Percentiles rank a stretch among this genome's conserved stretches.
These are phyloP conservation scores for Falciphora oryzae DNA, from an alignment of 2,329 filamentous ascomycete species.

Conservation along the genomic window DNA sequence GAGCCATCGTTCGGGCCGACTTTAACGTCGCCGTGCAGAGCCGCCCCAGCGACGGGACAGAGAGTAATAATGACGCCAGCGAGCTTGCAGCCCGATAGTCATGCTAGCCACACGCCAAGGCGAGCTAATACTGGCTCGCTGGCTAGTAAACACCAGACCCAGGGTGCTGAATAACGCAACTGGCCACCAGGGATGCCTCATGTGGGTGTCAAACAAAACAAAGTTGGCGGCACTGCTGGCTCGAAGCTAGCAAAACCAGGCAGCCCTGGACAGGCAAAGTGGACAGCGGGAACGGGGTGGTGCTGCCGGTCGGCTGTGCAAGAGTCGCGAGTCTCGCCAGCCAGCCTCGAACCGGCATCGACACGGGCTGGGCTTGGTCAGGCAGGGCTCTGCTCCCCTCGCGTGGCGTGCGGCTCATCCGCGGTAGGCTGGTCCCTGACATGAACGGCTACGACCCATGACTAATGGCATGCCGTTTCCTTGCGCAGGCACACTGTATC, in stretches of 20 bases:
- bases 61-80: too few relatives aligned
- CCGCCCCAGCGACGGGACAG: neutral
- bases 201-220: neutral
- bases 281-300: neutral
- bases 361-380: too few relatives aligned
- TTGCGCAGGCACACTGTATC: neutral
- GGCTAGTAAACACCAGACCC: neutral
- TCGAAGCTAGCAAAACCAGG: neutral
- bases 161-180: neutral
- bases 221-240: neutral
- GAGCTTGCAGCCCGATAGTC: neutral
- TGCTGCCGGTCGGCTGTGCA: too few relatives aligned
- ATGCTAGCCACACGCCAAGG: neutral
- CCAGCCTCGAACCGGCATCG: too few relatives aligned
- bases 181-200: neutral
- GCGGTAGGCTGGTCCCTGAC: neutral
- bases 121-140: too few relatives aligned
- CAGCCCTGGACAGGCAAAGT: neutral
- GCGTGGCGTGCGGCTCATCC: neutral
- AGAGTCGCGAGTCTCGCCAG: too few relatives aligned
- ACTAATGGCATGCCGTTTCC: neutral
- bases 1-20: too few relatives aligned
- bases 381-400: too few relatives aligned
- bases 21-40: neutral
- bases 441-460: neutral